Evolutionary conservation across 768 basidiomycete species (phyloP), one percentile per base, ranked within the genome.

Genomic region (Kondoa subrosea): DNA sequence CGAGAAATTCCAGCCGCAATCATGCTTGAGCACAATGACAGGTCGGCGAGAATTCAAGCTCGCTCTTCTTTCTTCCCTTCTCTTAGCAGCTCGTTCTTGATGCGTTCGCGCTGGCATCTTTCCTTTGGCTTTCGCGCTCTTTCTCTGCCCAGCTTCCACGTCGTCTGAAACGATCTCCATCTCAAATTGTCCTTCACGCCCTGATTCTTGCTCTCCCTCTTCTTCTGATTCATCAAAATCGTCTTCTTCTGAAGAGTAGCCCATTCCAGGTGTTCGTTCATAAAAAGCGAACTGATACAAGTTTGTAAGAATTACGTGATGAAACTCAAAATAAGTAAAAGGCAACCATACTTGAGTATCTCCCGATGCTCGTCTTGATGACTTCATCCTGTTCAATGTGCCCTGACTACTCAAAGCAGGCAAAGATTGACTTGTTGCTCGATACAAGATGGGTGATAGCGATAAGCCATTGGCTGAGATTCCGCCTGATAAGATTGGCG

Each of bases 1-100:
- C 8, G 58, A 60, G 58, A 60, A 60, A 4, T 31, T 4, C 58
- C 58, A 59, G 58, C 58, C 16, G 15, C 14, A 8, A 12, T 63
- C 27, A 27, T 63, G 30, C 29, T 8, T 27, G 61, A 63, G 61
- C 29, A 31, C 8, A 33, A 63, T 63, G 61, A 63, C 61, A 16
- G 16, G 16, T 33, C 33, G 27, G 3, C 58, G 4, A 31, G 58
- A 12, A 31, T 59, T 59, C 21, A 59, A 31, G 14, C 25, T 25
- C 14, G 21, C 21, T 31, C 30, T 59, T 25, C 58, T 25, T 15
- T 63, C 27, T 32, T 32, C 30, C 17, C 29, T 16, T 32, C 27
- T 27, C 33, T 33, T 27, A 3, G 14, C 17, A 3, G 61, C 27
- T 32, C 61, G 16, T 33, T 63, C 61, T 32, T 32, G 29, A 8